Conservation (phyloP, 176 grass and related monocot species). For the Raddia guianensis region DNA sequence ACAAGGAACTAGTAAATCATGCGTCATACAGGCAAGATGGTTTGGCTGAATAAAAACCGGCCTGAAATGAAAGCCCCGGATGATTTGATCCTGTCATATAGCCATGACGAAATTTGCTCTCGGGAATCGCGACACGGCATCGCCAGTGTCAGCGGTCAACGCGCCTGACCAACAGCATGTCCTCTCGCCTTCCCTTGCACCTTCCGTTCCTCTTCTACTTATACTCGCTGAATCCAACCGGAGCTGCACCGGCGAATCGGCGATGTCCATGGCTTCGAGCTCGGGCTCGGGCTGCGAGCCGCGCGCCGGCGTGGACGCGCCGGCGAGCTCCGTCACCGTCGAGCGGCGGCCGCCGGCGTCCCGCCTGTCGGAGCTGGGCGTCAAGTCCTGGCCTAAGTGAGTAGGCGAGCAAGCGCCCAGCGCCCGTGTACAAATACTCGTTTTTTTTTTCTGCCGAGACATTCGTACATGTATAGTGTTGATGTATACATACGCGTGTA, state of each 20-base stretch:
- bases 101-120: background rate
- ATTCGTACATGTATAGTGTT: no score
- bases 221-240: background rate
- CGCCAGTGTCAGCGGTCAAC: constrained; percentile 4
- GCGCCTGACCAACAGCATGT: background rate
- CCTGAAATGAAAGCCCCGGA: background rate
- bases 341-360: constrained; percentile 11
- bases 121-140: background rate
- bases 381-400: constrained; percentile 47
- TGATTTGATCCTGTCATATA: background rate
- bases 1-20: constrained; percentile 5
- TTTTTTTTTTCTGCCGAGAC: background rate
- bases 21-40: background rate
- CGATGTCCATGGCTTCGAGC: constrained; percentile 23
- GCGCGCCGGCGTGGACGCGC: background rate
- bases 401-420: background rate
- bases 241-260: background rate
- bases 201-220: background rate
- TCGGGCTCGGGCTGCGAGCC: background rate
- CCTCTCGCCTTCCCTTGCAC: background rate
- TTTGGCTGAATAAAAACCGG: constrained; percentile 10
- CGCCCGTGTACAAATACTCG: background rate
- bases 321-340: background rate
- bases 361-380: constrained; percentile 44
- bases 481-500: background rate